Evolutionary conservation across 2,329 filamentous ascomycete species (phyloP).

Genomic region (Diaporthe capsici): DNA sequence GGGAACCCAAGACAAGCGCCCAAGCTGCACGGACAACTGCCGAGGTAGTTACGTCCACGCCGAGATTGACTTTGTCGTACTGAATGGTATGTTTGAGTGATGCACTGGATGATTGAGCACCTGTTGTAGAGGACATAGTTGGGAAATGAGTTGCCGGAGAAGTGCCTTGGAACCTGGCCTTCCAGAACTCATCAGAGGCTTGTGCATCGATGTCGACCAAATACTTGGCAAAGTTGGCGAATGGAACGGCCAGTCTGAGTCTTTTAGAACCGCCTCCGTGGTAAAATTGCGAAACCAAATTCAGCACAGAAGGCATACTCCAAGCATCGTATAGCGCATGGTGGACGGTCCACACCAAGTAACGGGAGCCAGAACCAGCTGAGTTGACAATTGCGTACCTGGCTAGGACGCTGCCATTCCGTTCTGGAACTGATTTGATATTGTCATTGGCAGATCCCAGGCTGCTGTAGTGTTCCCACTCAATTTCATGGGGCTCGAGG

Average conservation of each 20-base stretch:
- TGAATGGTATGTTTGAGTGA: background rate
- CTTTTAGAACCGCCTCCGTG: background rate
- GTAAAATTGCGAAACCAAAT: slow-evolving; percentile 62
- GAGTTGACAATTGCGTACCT: slow-evolving; percentile 6
- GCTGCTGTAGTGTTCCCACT: background rate
- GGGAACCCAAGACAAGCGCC: slow-evolving; percentile 1
- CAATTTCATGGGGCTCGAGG: background rate
- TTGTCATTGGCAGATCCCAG: background rate
- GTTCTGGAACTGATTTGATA: background rate
- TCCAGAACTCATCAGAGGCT: slow-evolving; percentile 20
- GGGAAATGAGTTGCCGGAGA: slow-evolving; percentile 19
- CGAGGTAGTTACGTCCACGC: background rate
- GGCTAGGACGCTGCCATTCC: background rate
- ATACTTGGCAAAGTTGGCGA: slow-evolving; percentile 21
- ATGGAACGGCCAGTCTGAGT: background rate
- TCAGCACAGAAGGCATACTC: slow-evolving; percentile 66
- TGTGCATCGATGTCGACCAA: slow-evolving; percentile 9
- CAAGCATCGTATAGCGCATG: slow-evolving; percentile 71
- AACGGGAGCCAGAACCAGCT: background rate
- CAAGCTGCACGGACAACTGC: slow-evolving; percentile 57
- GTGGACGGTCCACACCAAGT: slow-evolving; percentile 59
- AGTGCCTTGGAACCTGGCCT: slow-evolving; percentile 2
- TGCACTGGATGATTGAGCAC: background rate
- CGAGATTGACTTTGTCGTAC: background rate
- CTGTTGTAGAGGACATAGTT: background rate